A percentile compares a stretch with the other conserved stretches of the same genome.
phyloP scores from a whole-genome alignment of 805 yeast genomes.

The Kodamaea sagamina region DNA sequence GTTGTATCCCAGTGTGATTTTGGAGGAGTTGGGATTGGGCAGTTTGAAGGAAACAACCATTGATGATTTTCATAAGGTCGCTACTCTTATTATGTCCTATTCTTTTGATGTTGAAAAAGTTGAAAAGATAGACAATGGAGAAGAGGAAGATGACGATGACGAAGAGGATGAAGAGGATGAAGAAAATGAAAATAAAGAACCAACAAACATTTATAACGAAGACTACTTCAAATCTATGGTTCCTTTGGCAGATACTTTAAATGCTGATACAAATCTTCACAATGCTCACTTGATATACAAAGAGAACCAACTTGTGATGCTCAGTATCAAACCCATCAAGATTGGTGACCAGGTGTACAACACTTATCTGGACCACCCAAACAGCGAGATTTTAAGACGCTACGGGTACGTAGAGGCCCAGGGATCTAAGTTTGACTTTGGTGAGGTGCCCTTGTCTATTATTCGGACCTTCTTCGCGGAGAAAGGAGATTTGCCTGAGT shows the following conservation, averaged over 20 bases:
- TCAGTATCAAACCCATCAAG: constrained; percentile 58
- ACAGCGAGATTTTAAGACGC: constrained; percentile 83
- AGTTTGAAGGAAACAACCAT: constrained; percentile 37
- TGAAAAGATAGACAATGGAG: constrained; percentile 2
- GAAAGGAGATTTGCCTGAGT: constrained; percentile 22
- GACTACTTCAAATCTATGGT: constrained; percentile 77
- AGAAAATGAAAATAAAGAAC: constrained; percentile 20
- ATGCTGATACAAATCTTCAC: constrained; percentile 75
- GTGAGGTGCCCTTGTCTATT: constrained; percentile 58
- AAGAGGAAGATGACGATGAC: constrained; percentile 32
- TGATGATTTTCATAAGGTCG: constrained; percentile 68
- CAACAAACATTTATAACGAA: constrained; percentile 21
- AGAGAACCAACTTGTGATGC: constrained; percentile 62
- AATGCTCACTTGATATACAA: constrained; percentile 71
- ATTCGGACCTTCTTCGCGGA: constrained; percentile 41
- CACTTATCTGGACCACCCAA: constrained; percentile 88
- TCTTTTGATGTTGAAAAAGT: constrained; percentile 71
- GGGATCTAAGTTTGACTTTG: constrained; percentile 78
- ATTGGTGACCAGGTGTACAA: constrained; percentile 79
- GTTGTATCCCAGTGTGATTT: constrained; percentile 42
- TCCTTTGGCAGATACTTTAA: constrained; percentile 88
- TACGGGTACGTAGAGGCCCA: constrained; percentile 85
- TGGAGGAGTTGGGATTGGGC: constrained; percentile 31
- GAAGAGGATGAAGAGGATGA: constrained; percentile 32
- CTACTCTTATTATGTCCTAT: constrained; percentile 82